Evolutionary conservation across 1,139 yeast species (phyloP).

Genomic region (Taiozyma sp.): DNA sequence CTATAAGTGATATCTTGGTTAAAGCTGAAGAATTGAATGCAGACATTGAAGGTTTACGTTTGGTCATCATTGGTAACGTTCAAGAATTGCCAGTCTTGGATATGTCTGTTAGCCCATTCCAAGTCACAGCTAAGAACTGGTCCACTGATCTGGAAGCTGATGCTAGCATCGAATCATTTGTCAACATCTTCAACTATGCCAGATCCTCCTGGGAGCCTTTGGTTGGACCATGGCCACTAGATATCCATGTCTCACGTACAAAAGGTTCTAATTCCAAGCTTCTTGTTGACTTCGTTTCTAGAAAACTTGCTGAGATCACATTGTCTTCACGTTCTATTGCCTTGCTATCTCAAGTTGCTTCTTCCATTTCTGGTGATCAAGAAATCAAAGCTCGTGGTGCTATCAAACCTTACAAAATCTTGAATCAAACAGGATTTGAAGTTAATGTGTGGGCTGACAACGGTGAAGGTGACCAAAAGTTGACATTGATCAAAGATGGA

Average conservation of each 20-base stretch:
- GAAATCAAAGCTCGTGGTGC: constrained; percentile 65
- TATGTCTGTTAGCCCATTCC: constrained; percentile 70
- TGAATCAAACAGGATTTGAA: constrained; percentile 82
- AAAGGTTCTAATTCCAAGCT: constrained; percentile 26
- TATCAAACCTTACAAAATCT: constrained; percentile 74
- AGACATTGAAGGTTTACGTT: constrained; percentile 73
- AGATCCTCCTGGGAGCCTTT: constrained; percentile 97
- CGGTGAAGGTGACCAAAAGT: constrained; percentile 23
- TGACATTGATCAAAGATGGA: constrained; percentile 43
- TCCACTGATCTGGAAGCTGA: constrained; percentile 78
- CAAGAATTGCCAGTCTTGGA: constrained; percentile 92
- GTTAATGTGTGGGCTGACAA: constrained; percentile 71
- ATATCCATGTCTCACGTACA: constrained; percentile 58
- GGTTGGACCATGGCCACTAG: constrained; percentile 82
- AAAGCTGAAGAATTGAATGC: constrained; percentile 71
- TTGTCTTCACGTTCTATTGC: constrained; percentile 80
- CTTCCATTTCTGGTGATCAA: constrained; percentile 49
- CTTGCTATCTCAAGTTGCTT: constrained; percentile 61
- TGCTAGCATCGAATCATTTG: constrained; percentile 58
- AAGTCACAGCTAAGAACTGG: constrained; percentile 77
- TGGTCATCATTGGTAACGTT: constrained; percentile 87
- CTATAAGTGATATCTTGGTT: constrained; percentile 36
- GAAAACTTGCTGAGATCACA: constrained; percentile 74
- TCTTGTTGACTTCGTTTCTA: constrained; percentile 61
- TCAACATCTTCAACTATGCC: constrained; percentile 84